Percentiles rank a stretch among this genome's conserved stretches.
Evolutionary conservation across 495 filamentous ascomycete genomes (phyloP).

Genomic region (Neurospora sp.): DNA sequence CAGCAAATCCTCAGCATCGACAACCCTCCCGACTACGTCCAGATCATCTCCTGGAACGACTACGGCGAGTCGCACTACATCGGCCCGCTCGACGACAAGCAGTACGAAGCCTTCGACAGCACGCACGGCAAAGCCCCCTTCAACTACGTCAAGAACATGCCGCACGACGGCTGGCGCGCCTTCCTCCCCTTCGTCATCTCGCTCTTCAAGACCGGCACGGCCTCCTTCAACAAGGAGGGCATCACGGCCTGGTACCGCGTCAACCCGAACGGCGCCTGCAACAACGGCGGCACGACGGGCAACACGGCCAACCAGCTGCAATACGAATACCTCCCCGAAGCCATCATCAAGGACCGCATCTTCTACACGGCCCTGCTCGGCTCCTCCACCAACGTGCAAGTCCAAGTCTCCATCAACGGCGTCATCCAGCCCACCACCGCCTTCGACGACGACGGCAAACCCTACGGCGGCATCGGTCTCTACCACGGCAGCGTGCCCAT

Average conservation of each 20-base stretch:
- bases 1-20: background rate
- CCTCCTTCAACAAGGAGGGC: conserved; percentile 26
- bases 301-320: conserved; percentile 5
- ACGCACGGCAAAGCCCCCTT: background rate
- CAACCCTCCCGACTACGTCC: background rate
- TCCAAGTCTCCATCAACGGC: conserved; percentile 10
- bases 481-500: conserved; percentile 40
- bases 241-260: conserved; percentile 52
- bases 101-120: background rate
- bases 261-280: conserved; percentile 18
- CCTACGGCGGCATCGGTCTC: conserved; percentile 29
- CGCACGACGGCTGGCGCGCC: conserved; percentile 45
- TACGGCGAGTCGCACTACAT: background rate
- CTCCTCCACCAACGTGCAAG: background rate
- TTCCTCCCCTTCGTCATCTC: conserved; percentile 51
- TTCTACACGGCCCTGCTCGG: background rate
- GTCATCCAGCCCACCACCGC: conserved; percentile 3
- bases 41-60: conserved; percentile 6
- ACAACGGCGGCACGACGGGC: conserved; percentile 15
- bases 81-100: background rate
- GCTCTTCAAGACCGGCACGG: conserved; percentile 34
- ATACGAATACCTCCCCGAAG: background rate
- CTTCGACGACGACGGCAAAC: conserved; percentile 14
- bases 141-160: conserved; percentile 21
- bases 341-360: background rate